These are phyloP conservation scores for Butyriboletus appendiculatus DNA, from an alignment of 1,284 basidiomycete species.

Conservation along the genomic window DNA sequence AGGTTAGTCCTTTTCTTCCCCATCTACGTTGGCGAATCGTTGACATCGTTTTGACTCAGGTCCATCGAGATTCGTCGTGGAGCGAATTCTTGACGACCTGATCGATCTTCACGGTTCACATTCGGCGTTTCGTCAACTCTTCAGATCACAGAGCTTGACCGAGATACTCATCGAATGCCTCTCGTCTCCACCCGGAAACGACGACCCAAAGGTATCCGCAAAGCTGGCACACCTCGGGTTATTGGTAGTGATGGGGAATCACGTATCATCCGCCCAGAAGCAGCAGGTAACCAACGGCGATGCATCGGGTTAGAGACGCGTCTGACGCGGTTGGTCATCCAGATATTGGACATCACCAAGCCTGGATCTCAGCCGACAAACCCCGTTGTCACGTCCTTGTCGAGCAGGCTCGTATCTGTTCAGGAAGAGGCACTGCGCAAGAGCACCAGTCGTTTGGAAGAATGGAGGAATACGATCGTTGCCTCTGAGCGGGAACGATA, in stretches of 20 bases:
- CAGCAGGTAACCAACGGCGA: constrained; percentile 51
- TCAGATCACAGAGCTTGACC: constrained; percentile 68
- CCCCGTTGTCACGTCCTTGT: not conserved
- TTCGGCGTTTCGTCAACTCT: constrained; percentile 65
- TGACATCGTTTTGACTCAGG: constrained; percentile 18
- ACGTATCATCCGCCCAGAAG: constrained; percentile 60
- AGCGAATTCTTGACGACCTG: constrained; percentile 58
- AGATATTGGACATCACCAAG: constrained; percentile 29
- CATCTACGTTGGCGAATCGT: not conserved
- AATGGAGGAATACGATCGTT: constrained; percentile 71
- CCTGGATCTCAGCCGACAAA: constrained; percentile 4
- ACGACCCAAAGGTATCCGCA: constrained; percentile 49
- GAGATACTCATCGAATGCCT: constrained; percentile 66
- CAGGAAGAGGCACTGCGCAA: constrained; percentile 60
- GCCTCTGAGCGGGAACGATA: constrained; percentile 67
- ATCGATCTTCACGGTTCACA: constrained; percentile 62
- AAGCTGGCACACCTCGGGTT: constrained; percentile 68
- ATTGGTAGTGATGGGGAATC: constrained; percentile 62
- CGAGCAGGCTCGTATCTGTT: constrained; percentile 24
- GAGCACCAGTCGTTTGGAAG: constrained; percentile 58
- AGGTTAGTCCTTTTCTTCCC: constrained; percentile 9
- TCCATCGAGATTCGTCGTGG: constrained; percentile 19
- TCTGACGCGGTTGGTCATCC: constrained; percentile 3
- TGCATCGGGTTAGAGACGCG: not conserved
- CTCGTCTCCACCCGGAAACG: constrained; percentile 48